A percentile compares a stretch with the other conserved stretches of the same genome.
Evolutionary conservation across 2,329 filamentous ascomycete genomes (phyloP).

Genomic region (Colletotrichum brevisporum): DNA sequence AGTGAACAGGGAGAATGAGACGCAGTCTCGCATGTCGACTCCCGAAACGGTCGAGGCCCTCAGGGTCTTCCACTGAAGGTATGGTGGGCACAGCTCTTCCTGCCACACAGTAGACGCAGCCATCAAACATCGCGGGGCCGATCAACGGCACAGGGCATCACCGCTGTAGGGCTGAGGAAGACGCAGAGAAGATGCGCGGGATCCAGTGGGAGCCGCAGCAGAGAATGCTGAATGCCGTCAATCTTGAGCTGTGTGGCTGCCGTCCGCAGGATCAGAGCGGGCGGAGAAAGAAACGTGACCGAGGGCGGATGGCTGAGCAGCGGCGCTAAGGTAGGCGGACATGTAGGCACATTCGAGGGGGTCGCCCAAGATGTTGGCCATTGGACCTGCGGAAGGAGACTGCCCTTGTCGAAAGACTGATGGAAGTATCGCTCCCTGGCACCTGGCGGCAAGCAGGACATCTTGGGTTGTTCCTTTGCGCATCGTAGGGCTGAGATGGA

Average conservation of each 20-base stretch:
- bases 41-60: background rate
- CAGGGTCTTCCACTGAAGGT: background rate
- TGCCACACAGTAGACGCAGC: background rate
- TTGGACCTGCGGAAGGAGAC: conserved; percentile 27
- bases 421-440: background rate
- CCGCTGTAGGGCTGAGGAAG: conserved; percentile 37
- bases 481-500: conserved; percentile 38
- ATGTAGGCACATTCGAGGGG: conserved; percentile 26
- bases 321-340: conserved; percentile 30
- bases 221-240: conserved; percentile 13
- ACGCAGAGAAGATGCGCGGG: conserved; percentile 16
- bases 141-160: background rate
- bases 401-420: conserved; percentile 11
- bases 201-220: background rate
- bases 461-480: background rate
- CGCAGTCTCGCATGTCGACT: conserved; percentile 18
- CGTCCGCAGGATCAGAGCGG: background rate
- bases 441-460: conserved; percentile 11
- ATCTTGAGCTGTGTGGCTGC: conserved; percentile 18
- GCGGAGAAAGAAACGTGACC: conserved; percentile 9
- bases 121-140: background rate
- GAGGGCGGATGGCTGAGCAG: conserved; percentile 32
- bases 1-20: conserved; percentile 16
- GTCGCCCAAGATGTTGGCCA: conserved; percentile 1
- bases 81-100: background rate